phyloP scores from a whole-genome alignment of 495 filamentous ascomycete genomes.

The Oidiodendron maius region DNA sequence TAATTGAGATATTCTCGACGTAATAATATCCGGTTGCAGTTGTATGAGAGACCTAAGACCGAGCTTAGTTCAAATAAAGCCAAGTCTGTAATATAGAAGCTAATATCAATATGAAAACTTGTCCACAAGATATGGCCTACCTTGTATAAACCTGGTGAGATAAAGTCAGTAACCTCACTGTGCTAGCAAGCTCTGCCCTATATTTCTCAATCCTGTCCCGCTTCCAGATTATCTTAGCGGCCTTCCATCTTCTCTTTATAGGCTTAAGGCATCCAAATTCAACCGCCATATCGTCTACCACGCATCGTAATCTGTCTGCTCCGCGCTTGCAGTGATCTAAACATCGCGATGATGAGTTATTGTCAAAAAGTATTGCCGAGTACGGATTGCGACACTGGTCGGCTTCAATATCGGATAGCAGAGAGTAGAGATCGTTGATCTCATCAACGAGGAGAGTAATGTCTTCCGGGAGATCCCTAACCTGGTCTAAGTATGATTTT shows the following conservation, averaged over 20 bases:
- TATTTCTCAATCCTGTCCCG: constrained; percentile 20
- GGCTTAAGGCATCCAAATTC: constrained; percentile 16
- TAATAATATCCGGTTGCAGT: constrained; percentile 22
- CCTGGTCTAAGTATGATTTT: constrained; percentile 25
- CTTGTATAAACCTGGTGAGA: constrained; percentile 21
- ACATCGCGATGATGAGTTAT: constrained; percentile 5
- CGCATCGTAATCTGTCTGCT: not conserved
- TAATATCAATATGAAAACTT: not conserved
- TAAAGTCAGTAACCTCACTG: constrained; percentile 15
- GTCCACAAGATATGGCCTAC: constrained; percentile 11
- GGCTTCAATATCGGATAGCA: constrained; percentile 21
- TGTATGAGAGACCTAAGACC: constrained; percentile 17
- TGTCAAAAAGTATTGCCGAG: constrained; percentile 10
- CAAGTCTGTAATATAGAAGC: not conserved
- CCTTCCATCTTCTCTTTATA: constrained; percentile 16
- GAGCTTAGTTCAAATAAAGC: not conserved
- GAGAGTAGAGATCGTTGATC: constrained; percentile 22
- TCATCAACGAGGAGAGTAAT: constrained; percentile 25
- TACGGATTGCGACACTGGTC: constrained; percentile 12
- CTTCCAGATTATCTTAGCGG: constrained; percentile 24
- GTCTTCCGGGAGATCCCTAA: constrained; percentile 28
- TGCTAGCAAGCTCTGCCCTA: constrained; percentile 19
- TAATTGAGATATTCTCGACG: constrained; percentile 11
- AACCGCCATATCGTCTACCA: constrained; percentile 17
- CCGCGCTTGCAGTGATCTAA: constrained; percentile 8